phyloP scores from a whole-genome alignment of 768 basidiomycete species.

The Cystobasidium tubakii region DNA sequence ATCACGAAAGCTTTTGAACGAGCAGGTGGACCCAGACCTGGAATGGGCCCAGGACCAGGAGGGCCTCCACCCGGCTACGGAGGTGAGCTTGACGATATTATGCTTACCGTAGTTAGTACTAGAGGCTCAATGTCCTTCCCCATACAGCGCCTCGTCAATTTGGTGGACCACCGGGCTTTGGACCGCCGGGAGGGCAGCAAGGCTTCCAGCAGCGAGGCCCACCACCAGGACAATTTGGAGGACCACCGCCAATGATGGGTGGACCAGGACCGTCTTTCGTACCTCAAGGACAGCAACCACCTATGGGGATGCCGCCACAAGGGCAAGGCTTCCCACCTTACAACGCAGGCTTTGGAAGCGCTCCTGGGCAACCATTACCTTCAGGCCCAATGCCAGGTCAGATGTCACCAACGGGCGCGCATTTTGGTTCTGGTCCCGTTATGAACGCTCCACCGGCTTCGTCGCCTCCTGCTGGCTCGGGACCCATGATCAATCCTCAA shows the following conservation, averaged over 20 bases:
- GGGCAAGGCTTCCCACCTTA: slow-evolving; percentile 12
- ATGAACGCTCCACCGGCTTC: slow-evolving; percentile 11
- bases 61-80: slow-evolving; percentile 8
- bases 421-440: neutral
- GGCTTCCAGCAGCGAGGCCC: slow-evolving; percentile 11
- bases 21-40: slow-evolving; percentile 50
- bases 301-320: neutral
- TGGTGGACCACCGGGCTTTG: slow-evolving; percentile 6
- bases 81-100: neutral
- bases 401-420: neutral
- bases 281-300: slow-evolving; percentile 20
- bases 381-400: neutral
- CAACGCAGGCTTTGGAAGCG: neutral
- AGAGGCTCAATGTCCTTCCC: neutral
- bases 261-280: slow-evolving; percentile 18
- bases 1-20: slow-evolving; percentile 89
- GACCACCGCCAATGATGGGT: slow-evolving; percentile 18
- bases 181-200: neutral
- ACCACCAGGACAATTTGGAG: slow-evolving; percentile 26
- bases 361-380: neutral
- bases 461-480: slow-evolving; percentile 13
- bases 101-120: too few species aligned
- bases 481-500: slow-evolving; percentile 29
- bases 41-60: neutral
- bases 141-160: slow-evolving; percentile 11